Evolutionary conservation across 306 rosid species (phyloP).

Genomic region (Psophocarpus tetragonolobus): DNA sequence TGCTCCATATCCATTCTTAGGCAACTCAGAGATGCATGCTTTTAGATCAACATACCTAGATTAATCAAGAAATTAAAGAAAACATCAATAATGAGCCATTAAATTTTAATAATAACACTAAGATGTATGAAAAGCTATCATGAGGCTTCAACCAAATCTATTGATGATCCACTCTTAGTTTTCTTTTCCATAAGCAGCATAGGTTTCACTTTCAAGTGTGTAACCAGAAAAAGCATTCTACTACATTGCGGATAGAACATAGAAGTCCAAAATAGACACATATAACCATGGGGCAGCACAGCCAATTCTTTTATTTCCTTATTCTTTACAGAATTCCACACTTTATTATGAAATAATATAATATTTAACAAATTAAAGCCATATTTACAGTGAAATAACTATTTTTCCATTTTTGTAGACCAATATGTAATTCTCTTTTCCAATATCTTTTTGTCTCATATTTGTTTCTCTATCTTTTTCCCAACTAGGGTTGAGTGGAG

Average conservation of each 20-base stretch:
- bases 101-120: constrained; percentile 10
- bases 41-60: constrained; percentile 82
- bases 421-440: constrained; percentile 28
- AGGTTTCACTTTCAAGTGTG: background rate
- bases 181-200: constrained; percentile 3
- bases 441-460: background rate
- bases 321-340: constrained; percentile 1
- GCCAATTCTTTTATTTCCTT: constrained; percentile 4
- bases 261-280: background rate
- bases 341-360: constrained; percentile 13
- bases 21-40: constrained; percentile 81
- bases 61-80: constrained; percentile 31
- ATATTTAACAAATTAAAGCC: background rate
- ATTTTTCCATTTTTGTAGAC: constrained; percentile 6
- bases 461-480: background rate
- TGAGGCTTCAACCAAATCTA: constrained; percentile 7
- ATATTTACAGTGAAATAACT: background rate
- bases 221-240: background rate
- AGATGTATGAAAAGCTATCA: constrained; percentile 24
- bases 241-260: background rate
- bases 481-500: background rate
- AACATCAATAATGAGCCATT: constrained; percentile 31
- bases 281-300: constrained; percentile 20
- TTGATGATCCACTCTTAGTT: constrained; percentile 5
- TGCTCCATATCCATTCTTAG: constrained; percentile 68